These are phyloP conservation scores for Pterula multifida DNA, from an alignment of 1,284 basidiomycete genomes.

Conservation along the genomic window DNA sequence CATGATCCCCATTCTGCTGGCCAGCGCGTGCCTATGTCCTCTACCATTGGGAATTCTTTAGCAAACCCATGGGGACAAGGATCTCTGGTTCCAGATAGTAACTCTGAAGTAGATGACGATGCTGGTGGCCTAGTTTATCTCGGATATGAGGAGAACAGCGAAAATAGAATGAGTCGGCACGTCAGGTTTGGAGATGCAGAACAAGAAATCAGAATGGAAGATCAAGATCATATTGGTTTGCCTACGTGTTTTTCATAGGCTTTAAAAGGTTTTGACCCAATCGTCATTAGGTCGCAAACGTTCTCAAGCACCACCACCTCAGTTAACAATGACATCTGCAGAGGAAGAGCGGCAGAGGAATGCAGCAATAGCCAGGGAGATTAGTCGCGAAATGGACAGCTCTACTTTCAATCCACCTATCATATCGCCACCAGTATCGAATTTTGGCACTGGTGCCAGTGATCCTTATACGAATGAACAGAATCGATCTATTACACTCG, in stretches of 20 bases:
- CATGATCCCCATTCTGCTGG: not conserved
- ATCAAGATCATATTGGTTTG: not conserved
- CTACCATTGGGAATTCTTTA: conserved; percentile 1
- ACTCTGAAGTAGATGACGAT: conserved; percentile 12
- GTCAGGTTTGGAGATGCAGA: conserved; percentile 22
- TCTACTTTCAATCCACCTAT: conserved; percentile 33
- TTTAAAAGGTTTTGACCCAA: not conserved
- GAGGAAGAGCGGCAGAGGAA: conserved; percentile 26
- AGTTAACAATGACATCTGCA: conserved; percentile 21
- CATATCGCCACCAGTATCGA: not conserved
- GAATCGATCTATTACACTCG: conserved; percentile 4
- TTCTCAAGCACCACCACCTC: conserved; percentile 13
- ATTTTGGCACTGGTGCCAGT: conserved; percentile 9
- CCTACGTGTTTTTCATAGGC: not conserved
- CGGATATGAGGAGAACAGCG: conserved; percentile 21
- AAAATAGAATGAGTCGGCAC: conserved; percentile 10
- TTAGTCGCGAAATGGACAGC: conserved; percentile 50
- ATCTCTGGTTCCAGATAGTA: conserved; percentile 15
- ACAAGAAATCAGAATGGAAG: not conserved
- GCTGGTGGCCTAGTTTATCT: conserved; percentile 22
- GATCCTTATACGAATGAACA: conserved; percentile 4
- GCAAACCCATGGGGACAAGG: conserved; percentile 1
- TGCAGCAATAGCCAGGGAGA: conserved; percentile 54
- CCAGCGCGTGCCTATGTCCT: not conserved
- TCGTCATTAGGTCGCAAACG: conserved; percentile 13